Evolutionary conservation across 352 stramenopile genomes (phyloP).

Genomic region (Phytophthora vignae): DNA sequence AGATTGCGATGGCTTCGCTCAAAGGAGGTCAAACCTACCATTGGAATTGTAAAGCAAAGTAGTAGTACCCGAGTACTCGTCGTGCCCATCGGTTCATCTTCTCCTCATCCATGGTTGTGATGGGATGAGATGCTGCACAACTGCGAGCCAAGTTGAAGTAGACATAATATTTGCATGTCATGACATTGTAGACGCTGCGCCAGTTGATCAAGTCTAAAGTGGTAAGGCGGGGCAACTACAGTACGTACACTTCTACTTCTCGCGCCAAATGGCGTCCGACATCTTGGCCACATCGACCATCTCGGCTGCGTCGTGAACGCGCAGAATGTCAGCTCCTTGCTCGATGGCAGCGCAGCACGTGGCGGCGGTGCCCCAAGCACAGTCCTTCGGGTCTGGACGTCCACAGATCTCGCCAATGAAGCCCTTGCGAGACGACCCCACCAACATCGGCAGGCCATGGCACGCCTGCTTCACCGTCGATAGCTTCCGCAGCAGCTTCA

Average conservation of each 20-base stretch:
- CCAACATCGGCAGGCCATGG: slow-evolving; percentile 61
- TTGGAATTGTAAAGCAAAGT: too few relatives aligned
- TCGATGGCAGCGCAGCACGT: slow-evolving; percentile 89
- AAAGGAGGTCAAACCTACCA: too few relatives aligned
- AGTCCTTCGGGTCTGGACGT: slow-evolving; percentile 81
- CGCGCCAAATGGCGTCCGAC: slow-evolving; percentile 93
- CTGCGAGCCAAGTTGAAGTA: not conserved
- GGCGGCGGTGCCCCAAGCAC: slow-evolving; percentile 93
- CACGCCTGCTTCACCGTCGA: slow-evolving; percentile 57
- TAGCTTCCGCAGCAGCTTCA: slow-evolving; percentile 90
- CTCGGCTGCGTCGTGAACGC: slow-evolving; percentile 96
- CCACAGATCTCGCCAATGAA: slow-evolving; percentile 96
- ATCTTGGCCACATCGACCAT: slow-evolving; percentile 92
- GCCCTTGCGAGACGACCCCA: slow-evolving; percentile 96
- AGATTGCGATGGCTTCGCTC: too few relatives aligned
- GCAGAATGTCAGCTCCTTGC: slow-evolving; percentile 90
- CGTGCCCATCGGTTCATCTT: not conserved
- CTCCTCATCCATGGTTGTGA: not conserved
- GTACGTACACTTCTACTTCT: slow-evolving; percentile 19
- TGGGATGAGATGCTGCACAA: not conserved
- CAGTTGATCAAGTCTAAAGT: slow-evolving; percentile 6
- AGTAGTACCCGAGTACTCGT: too few relatives aligned
- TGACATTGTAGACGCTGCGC: not conserved
- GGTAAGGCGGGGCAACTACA: slow-evolving; percentile 6
- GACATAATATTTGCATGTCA: not conserved